Base-by-base conservation (phyloP, 345 rosid species). In the Cochlearia excelsa region DNA sequence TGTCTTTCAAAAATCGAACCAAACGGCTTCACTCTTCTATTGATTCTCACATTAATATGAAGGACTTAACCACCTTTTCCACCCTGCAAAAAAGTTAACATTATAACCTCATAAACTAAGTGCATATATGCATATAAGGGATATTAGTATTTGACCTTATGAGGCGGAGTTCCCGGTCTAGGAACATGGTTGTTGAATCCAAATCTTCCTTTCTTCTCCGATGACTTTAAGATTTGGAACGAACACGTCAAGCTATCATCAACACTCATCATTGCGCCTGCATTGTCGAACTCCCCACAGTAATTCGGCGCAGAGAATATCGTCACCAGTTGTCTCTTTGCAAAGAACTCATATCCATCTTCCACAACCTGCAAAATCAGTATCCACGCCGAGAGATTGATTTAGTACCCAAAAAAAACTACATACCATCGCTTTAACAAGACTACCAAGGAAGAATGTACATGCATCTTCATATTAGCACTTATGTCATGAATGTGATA, bases 231-330 rank as follows among this genome's bases (percentile, higher is more conserved):
- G 43, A 39, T 39, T 39, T 39, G 43, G 43, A 39, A 39, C 9
- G 43, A 39, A 39, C 43, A 39, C 9, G 43, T 39, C 43, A 39
- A 39, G 43, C 43, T 39, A 39, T 88, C 87, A 75, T 88, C 96
- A 59, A 88, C 96, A 51, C 92, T 85, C 96, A 88, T 87, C 92
- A 88, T 80, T 43, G 96, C 93, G 64, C 93, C 96, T 10, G 90
- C 85, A 75, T 88, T 88, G 70, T 88, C 88, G 69, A 88, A 88
- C 82, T 88, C 96, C 37, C 96, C 96, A 1, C 93, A 88, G 74
- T 88, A 88, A 70, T 88, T 88, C 23, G 96, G 96, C 42, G 96
- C 96, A n/a, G 93, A 88, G 72, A 88, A 88, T 69, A 88, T 80
- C 43, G 43, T 39, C 3, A 39, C 43, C 5, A 39, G n/a, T 39